Percentiles rank a stretch among this genome's conserved stretches.
phyloP scores from a whole-genome alignment of 1,284 basidiomycete species.

The Rhodotorula mucilaginosa region DNA sequence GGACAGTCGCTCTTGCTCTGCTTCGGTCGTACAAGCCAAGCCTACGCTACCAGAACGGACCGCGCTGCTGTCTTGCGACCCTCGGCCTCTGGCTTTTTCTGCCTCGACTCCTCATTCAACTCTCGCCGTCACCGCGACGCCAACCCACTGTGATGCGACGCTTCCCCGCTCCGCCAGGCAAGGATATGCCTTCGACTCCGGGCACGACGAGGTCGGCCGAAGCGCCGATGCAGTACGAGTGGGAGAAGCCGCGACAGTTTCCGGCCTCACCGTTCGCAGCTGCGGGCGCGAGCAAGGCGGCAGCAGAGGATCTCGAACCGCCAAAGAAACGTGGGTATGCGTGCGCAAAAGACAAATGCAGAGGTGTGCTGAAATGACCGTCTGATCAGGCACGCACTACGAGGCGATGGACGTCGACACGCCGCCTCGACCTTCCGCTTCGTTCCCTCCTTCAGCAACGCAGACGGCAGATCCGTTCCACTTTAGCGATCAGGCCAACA shows the following conservation, averaged over 20 bases:
- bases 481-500: conserved; percentile 2
- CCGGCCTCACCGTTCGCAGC: conserved; percentile 17
- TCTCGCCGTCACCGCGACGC: background rate
- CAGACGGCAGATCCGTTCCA: conserved; percentile 20
- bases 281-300: background rate
- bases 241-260: conserved; percentile 28
- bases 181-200: conserved; percentile 10
- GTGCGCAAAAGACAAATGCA: fast-evolving
- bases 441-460: conserved; percentile 19
- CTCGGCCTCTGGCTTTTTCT: no score
- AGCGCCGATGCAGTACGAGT: conserved; percentile 42
- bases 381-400: conserved; percentile 33
- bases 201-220: conserved; percentile 14
- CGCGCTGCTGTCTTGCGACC: background rate
- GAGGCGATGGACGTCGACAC: conserved; percentile 42
- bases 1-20: no score
- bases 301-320: conserved; percentile 15
- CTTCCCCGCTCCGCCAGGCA: conserved; percentile 29
- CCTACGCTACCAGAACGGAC: background rate
- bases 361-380: background rate
- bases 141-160: conserved; percentile 16
- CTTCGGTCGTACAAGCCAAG: no score
- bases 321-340: conserved; percentile 30
- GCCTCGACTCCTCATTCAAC: conserved; percentile 7
- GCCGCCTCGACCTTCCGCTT: conserved; percentile 21